Evolutionary conservation across 2,329 filamentous ascomycete species (phyloP).

Genomic region (Periglandula ipomoeae): DNA sequence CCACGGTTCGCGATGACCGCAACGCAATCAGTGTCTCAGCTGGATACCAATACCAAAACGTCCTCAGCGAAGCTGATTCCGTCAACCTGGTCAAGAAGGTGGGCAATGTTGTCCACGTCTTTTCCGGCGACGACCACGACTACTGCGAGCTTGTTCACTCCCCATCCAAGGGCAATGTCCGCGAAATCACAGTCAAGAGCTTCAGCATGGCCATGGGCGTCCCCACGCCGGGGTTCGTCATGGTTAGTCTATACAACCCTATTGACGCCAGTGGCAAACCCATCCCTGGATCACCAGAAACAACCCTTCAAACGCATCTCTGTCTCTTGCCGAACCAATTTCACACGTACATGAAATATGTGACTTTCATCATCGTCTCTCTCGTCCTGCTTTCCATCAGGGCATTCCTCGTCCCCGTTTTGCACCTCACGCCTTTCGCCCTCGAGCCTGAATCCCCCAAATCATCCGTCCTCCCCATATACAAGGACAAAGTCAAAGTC

Average conservation of each 20-base stretch:
- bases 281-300: constrained; percentile 30
- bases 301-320: constrained; percentile 77
- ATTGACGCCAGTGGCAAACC: constrained; percentile 53
- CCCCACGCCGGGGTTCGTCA: constrained; percentile 73
- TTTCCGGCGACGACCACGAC: constrained; percentile 96
- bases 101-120: constrained; percentile 75
- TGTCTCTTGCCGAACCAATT: constrained; percentile 88
- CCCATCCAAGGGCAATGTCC: constrained; percentile 52
- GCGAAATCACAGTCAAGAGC: constrained; percentile 91
- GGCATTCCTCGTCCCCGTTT: constrained; percentile 46
- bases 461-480: constrained; percentile 29
- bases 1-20: constrained; percentile 31
- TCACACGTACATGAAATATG: constrained; percentile 73
- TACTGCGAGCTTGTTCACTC: constrained; percentile 87
- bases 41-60: constrained; percentile 97
- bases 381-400: constrained; percentile 41
- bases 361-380: constrained; percentile 47
- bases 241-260: constrained; percentile 89
- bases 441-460: constrained; percentile 30
- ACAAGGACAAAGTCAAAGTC: constrained; percentile 45
- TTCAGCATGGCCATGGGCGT: constrained; percentile 97
- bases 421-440: constrained; percentile 45
- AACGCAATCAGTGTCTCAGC: constrained; percentile 69
- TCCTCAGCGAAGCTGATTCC: constrained; percentile 70
- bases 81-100: constrained; percentile 65